phyloP scores from a whole-genome alignment of 73 alveolate species.

The Stentor roeselii region DNA sequence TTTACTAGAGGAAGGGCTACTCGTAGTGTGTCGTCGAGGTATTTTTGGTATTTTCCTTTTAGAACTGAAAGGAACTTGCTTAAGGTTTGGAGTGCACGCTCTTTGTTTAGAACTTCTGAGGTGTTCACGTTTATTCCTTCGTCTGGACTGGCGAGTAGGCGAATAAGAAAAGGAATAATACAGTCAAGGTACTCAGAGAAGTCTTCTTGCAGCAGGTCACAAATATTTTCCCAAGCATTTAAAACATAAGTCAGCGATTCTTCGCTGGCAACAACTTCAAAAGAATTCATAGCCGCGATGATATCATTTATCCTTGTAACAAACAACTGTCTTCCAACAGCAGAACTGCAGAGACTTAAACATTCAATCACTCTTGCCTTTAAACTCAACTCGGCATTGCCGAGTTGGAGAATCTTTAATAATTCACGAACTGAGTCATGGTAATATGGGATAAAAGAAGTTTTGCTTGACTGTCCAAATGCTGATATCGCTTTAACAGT shows the following conservation, averaged over 20 bases:
- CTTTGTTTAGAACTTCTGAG: conserved; percentile 77
- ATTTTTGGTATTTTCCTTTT: conserved; percentile 58
- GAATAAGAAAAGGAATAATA: conserved; percentile 58
- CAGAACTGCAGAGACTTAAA: conserved; percentile 55
- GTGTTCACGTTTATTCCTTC: conserved; percentile 59
- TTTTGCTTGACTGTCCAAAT: too few species aligned
- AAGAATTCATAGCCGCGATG: conserved; percentile 53
- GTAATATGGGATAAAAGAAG: too few species aligned
- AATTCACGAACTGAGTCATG: too few species aligned
- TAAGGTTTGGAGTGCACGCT: conserved; percentile 79
- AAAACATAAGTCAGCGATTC: conserved; percentile 71
- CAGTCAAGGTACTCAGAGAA: conserved; percentile 58
- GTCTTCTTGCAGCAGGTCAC: conserved; percentile 60
- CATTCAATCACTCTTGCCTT: conserved; percentile 80
- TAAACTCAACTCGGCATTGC: conserved; percentile 13
- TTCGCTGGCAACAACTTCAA: conserved; percentile 61
- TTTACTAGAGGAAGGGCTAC: conserved; percentile 54
- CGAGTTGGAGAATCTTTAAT: too few species aligned
- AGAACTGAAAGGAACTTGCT: conserved; percentile 72
- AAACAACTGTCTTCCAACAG: conserved; percentile 68
- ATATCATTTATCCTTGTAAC: conserved; percentile 52
- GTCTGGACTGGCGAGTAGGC: conserved; percentile 27
- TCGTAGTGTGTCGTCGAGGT: conserved; percentile 61
- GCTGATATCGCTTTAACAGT: too few species aligned
- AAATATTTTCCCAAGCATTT: conserved; percentile 83